A percentile compares a stretch with the other conserved stretches of the same genome.
phyloP scores from a whole-genome alignment of 768 basidiomycete species.

The Scleroderma bovista region DNA sequence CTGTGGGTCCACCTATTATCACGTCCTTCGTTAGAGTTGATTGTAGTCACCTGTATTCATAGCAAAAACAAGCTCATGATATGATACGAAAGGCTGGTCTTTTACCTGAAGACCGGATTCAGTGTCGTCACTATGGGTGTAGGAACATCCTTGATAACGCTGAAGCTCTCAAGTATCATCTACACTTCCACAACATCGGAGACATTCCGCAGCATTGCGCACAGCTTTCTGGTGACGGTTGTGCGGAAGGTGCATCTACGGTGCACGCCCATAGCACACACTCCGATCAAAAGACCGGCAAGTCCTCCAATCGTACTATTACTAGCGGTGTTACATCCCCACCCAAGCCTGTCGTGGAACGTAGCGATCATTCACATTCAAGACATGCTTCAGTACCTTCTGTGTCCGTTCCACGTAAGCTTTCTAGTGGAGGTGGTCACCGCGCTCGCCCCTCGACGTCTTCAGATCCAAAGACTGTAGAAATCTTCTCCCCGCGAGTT shows the following conservation, averaged over 20 bases:
- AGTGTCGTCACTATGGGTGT: constrained; percentile 44
- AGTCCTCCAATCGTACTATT: not conserved
- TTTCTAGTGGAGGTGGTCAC: constrained; percentile 9
- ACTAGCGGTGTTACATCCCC: constrained; percentile 10
- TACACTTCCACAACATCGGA: constrained; percentile 52
- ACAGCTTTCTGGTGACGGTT: not conserved
- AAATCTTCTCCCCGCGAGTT: constrained; percentile 10
- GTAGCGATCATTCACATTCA: not conserved
- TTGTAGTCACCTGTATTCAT: not conserved
- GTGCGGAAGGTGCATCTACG: not conserved
- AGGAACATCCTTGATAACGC: constrained; percentile 36
- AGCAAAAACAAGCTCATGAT: constrained; percentile 22
- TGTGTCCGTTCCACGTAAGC: constrained; percentile 8
- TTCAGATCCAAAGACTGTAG: not conserved
- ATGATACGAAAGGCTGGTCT: constrained; percentile 25
- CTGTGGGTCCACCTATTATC: constrained; percentile 31
- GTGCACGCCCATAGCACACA: not conserved
- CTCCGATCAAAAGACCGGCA: not conserved
- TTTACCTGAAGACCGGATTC: constrained; percentile 28
- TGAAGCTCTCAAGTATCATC: constrained; percentile 45
- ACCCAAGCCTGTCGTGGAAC: constrained; percentile 12
- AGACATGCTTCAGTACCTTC: not conserved
- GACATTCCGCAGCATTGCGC: constrained; percentile 17
- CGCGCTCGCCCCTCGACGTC: not conserved
- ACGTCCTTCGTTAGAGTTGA: not conserved